Base-by-base conservation (phyloP, 768 basidiomycete genomes). In the Daedalea quercina region DNA sequence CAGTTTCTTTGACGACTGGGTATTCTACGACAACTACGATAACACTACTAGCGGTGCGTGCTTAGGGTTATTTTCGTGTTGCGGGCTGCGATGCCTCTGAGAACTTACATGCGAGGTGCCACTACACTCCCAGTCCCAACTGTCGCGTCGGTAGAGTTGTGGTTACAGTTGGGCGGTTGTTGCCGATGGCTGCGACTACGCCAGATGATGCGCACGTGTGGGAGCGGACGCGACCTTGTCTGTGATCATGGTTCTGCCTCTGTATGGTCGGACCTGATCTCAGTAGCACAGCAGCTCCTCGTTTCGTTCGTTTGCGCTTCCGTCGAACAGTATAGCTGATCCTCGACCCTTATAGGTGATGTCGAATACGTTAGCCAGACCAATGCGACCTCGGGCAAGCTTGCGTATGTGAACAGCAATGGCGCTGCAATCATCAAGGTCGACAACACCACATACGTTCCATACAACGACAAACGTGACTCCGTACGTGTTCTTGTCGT, bases 361-460 rank as follows among this genome's bases (percentile, higher is more conserved):
- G 82, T 80, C 11, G 76, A 74, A 24, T 88, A 75, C 70, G 72
- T 82, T 8, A 73, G 73, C 57, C 64, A 70, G 52, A 63, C 71
- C 4, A 70, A 72, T 33, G 83, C 83, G 1, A 66, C 68, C 7
- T 65, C 69, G 24, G 69, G 76, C 54, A 60, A 72, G 1, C 70
- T 90, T n/a, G 80, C 81, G 7, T 87, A 77, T 59, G 66, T 86
- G 57, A 82, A 85, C 54, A 57, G 58, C 41, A 72, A 73, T 0
- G 81, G 84, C 8, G 80, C 84, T 48, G 84, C 81, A 3, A 75
- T 93, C 55, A 73, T 92, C 53, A 82, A 76, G 62, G 87, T 91
- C 15, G 88, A 91, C 70, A 88, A 89, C 63, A 68, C 70, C 3
- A 80, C 78, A 11, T 73, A 74, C 41, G 78, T 88, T 3, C 67